Conservation (phyloP, 2,329 filamentous ascomycete species). For the Chaetomiaceae sp. region DNA sequence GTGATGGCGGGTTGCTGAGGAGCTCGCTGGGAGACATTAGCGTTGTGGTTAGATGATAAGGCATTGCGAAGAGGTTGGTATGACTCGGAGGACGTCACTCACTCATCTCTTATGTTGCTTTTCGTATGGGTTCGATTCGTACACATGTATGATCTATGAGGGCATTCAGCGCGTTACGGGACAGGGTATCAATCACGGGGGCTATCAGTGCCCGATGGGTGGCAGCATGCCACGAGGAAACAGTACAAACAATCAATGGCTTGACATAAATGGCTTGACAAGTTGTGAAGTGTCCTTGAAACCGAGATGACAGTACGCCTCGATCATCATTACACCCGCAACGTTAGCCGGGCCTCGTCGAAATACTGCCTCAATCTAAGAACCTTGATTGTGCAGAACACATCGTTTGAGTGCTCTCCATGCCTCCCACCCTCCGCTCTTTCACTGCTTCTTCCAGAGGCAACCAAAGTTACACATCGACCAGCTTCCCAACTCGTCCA, state of each 20-base stretch:
- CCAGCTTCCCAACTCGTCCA: constrained; percentile 6
- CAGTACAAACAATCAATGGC: no score
- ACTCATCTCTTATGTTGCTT: constrained; percentile 7
- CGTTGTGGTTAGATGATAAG: constrained; percentile 1
- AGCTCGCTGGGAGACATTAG: not conserved
- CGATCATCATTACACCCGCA: no score
- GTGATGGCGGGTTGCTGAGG: not conserved
- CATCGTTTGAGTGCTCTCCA: not conserved
- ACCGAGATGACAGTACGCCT: no score
- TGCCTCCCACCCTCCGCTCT: no score
- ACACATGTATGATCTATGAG: not conserved
- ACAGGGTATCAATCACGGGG: not conserved
- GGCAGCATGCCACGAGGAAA: not conserved
- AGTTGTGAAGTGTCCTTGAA: no score
- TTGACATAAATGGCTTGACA: no score
- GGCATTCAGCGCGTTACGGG: not conserved
- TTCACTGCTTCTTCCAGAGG: not conserved
- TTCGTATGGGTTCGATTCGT: not conserved
- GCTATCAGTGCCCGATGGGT: constrained; percentile 1
- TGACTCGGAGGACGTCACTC: constrained; percentile 1
- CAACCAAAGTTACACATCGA: constrained; percentile 17
- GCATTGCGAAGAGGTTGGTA: not conserved
- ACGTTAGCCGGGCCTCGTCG: no score
- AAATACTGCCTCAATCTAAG: no score
- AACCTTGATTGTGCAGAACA: not conserved